Evolutionary conservation across 305 asterid species (phyloP).

Genomic region (Fraxinus sp.): DNA sequence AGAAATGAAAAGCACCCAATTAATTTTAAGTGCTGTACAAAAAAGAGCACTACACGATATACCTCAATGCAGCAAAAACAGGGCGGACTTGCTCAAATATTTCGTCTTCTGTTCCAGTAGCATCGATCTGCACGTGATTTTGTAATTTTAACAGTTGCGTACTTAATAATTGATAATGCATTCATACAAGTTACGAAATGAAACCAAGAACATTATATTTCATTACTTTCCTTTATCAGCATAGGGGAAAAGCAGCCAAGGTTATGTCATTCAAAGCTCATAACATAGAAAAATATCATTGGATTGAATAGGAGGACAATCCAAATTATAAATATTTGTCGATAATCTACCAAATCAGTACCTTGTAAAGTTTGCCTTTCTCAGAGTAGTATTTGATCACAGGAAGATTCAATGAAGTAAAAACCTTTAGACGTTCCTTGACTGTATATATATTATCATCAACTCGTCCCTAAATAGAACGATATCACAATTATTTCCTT

Average conservation of each 20-base stretch:
- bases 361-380: constrained; percentile 87
- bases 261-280: constrained; percentile 4
- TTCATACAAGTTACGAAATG: neutral
- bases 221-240: constrained; percentile 7
- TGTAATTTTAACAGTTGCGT: neutral
- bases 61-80: constrained; percentile 65
- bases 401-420: constrained; percentile 68
- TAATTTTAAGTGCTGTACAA: neutral
- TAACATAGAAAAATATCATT: constrained; percentile 10
- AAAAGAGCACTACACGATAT: constrained; percentile 5
- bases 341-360: constrained; percentile 30
- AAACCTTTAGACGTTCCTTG: constrained; percentile 71
- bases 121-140: constrained; percentile 63
- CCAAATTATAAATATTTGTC: neutral
- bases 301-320: neutral
- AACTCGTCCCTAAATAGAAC: constrained; percentile 63
- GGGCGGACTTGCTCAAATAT: constrained; percentile 74
- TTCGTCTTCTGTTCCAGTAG: constrained; percentile 83
- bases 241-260: neutral
- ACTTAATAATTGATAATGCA: neutral
- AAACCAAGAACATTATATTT: constrained; percentile 12
- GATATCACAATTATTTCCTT: constrained; percentile 2
- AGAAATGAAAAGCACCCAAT: constrained; percentile 7
- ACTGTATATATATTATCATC: constrained; percentile 90
- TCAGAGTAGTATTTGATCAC: constrained; percentile 72